Conservation (phyloP, 352 stramenopile genomes). For the Phytophthora pistaciae region DNA sequence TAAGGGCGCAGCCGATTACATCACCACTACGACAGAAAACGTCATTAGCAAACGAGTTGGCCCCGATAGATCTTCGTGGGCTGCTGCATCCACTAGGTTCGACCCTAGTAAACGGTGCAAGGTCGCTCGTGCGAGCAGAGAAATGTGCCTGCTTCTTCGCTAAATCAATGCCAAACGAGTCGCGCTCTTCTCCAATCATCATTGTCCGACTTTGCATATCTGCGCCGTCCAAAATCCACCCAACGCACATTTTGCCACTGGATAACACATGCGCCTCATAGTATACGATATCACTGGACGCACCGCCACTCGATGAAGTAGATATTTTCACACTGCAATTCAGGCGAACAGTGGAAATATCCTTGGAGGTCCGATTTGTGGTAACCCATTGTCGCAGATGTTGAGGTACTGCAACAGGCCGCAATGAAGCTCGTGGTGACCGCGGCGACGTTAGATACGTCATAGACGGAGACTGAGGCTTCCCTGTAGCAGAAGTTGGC, state of each 20-base stretch:
- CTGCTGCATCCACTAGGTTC: slow-evolving; percentile 39
- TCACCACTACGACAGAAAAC: slow-evolving; percentile 61
- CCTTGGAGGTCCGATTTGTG: slow-evolving; percentile 55
- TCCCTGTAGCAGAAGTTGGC: slow-evolving; percentile 22
- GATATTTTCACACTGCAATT: slow-evolving; percentile 33
- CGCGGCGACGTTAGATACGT: slow-evolving; percentile 40
- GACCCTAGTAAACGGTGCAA: slow-evolving; percentile 26
- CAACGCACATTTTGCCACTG: slow-evolving; percentile 59
- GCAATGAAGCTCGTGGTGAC: slow-evolving; percentile 43
- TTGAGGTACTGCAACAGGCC: slow-evolving; percentile 36
- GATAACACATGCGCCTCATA: slow-evolving; percentile 66
- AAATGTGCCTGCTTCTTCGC: slow-evolving; percentile 47
- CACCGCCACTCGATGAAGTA: background rate
- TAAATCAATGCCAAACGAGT: slow-evolving; percentile 60
- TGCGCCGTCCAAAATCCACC: slow-evolving; percentile 47
- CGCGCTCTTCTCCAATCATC: slow-evolving; percentile 50
- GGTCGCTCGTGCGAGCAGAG: slow-evolving; percentile 17
- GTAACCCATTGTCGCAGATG: slow-evolving; percentile 66
- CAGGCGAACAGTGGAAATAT: slow-evolving; percentile 50
- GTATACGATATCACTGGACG: slow-evolving; percentile 34
- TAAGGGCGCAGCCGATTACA: slow-evolving; percentile 63
- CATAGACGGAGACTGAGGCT: slow-evolving; percentile 30
- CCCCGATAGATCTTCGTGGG: slow-evolving; percentile 36
- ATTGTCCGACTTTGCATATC: slow-evolving; percentile 21
- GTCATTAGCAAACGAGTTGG: slow-evolving; percentile 47